Conservation (phyloP, 1,139 yeast species). For the Pichia sp. region DNA sequence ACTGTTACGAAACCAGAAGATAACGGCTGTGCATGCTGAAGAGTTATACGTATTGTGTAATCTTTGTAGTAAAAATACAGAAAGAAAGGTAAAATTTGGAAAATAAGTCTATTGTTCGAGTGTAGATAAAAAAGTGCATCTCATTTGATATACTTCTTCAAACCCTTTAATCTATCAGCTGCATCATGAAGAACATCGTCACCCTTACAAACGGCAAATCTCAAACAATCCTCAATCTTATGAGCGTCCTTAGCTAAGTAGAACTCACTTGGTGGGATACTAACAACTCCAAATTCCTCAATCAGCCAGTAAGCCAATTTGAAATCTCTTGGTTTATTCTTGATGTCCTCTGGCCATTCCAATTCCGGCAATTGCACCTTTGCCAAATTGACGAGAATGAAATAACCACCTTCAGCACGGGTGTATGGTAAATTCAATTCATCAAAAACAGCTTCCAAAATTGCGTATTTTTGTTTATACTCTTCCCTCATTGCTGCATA, state of each 20-base stretch:
- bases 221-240: slow-evolving; percentile 45
- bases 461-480: slow-evolving; percentile 62
- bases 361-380: slow-evolving; percentile 72
- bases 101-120: no score
- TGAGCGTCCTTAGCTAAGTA: slow-evolving; percentile 28
- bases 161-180: slow-evolving; percentile 59
- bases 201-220: slow-evolving; percentile 96
- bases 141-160: slow-evolving; percentile 53
- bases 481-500: slow-evolving; percentile 60
- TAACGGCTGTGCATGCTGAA: slow-evolving; percentile 25
- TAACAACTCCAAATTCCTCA: slow-evolving; percentile 87
- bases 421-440: slow-evolving; percentile 86
- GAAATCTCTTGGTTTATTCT: slow-evolving; percentile 73
- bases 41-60: no score
- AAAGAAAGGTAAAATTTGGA: no score
- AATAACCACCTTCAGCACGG: slow-evolving; percentile 87
- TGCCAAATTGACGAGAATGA: slow-evolving; percentile 78
- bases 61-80: no score
- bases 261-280: slow-evolving; percentile 95
- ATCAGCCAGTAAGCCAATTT: slow-evolving; percentile 88
- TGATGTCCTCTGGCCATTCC: slow-evolving; percentile 54
- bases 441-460: slow-evolving; percentile 72
- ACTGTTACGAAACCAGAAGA: slow-evolving; percentile 17
- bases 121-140: no score
- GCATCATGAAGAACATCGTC: slow-evolving; percentile 76